These are phyloP conservation scores for Coemansia sp. DNA, from an alignment of 192 early-diverging fungal genomes.

Conservation along the genomic window DNA sequence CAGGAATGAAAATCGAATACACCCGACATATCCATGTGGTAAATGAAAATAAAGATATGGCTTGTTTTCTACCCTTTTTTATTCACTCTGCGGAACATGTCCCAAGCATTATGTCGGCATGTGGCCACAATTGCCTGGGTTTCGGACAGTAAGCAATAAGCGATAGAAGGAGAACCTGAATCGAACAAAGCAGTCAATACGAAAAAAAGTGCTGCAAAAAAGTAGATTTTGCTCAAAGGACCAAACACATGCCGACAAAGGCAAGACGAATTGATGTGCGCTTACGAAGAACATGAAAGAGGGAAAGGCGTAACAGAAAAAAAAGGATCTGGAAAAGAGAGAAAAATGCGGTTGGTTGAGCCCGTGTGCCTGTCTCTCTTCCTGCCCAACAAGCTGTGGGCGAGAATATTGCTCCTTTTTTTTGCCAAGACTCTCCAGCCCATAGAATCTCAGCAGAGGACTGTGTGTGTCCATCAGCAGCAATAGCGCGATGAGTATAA, in stretches of 20 bases:
- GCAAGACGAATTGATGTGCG: too few relatives aligned
- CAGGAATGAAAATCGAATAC: not conserved
- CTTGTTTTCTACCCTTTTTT: not conserved
- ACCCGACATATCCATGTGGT: not conserved
- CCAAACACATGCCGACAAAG: too few relatives aligned
- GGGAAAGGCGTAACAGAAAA: not conserved
- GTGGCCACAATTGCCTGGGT: not conserved
- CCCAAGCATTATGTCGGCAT: constrained; percentile 1
- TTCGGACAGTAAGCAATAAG: not conserved
- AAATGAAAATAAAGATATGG: not conserved
- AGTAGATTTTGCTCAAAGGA: too few relatives aligned
- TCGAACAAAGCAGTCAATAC: too few relatives aligned
- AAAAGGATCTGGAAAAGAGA: not conserved
- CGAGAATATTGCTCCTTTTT: not conserved
- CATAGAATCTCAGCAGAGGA: too few relatives aligned
- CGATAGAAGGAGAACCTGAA: too few relatives aligned
- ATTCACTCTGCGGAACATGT: not conserved
- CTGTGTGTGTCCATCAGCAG: too few relatives aligned
- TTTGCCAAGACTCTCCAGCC: not conserved
- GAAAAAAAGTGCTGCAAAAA: too few relatives aligned
- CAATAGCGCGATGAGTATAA: not conserved
- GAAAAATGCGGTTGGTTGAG: not conserved
- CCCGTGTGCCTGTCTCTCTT: not conserved
- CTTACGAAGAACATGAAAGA: too few relatives aligned
- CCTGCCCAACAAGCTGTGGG: not conserved